Conservation (phyloP, 768 basidiomycete species). For the Hydnum rufescens region DNA sequence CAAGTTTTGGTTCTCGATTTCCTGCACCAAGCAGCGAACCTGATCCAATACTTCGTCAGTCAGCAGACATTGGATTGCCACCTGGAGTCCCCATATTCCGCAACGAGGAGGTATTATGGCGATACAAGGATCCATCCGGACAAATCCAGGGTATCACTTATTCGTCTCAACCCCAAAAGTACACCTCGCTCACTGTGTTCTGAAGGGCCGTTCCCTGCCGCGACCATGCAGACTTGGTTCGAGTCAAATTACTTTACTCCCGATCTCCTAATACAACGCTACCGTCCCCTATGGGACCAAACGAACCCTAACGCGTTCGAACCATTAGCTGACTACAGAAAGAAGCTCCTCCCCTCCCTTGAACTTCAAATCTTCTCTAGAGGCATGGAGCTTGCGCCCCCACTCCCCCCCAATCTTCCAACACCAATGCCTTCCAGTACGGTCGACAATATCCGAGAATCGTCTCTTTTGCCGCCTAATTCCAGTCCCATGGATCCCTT, state of each 20-base stretch:
- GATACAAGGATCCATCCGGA: conserved; percentile 84
- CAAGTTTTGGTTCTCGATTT: no score
- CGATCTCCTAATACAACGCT: conserved; percentile 54
- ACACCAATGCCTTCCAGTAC: no score
- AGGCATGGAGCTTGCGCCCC: not conserved
- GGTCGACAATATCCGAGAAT: no score
- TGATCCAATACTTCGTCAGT: no score
- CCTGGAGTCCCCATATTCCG: not conserved
- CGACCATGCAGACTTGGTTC: conserved; percentile 88
- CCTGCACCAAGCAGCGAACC: no score
- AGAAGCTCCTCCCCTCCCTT: conserved; percentile 15
- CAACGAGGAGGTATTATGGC: conserved; percentile 48
- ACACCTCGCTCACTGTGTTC: not conserved
- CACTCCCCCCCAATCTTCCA: no score
- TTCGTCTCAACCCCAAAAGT: not conserved
- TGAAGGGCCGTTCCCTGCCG: conserved; percentile 72
- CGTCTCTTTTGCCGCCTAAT: no score
- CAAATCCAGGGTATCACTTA: conserved; percentile 56
- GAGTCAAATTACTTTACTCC: conserved; percentile 74
- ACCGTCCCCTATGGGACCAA: not conserved
- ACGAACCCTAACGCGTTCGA: conserved; percentile 16
- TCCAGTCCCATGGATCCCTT: no score
- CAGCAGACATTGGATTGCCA: not conserved
- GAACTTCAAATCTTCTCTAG: conserved; percentile 18
- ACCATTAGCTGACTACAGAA: conserved; percentile 18